These are phyloP conservation scores for Suillus occidentalis DNA, from an alignment of 768 basidiomycete genomes.

Conservation along the genomic window DNA sequence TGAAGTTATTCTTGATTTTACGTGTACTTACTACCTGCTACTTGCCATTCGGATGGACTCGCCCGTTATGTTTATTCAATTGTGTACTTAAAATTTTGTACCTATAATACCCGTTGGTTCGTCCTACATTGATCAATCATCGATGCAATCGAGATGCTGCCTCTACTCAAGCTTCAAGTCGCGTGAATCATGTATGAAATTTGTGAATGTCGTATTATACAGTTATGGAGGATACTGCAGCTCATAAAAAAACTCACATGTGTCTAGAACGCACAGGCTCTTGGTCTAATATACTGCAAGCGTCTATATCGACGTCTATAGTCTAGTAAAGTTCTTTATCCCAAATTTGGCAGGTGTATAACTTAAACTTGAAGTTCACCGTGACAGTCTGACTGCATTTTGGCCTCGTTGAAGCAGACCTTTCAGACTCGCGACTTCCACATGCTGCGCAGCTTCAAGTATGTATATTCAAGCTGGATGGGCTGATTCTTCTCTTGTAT, in stretches of 20 bases:
- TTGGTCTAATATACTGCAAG: too few species aligned
- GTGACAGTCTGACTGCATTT: too few species aligned
- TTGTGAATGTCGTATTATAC: neutral
- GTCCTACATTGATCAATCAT: neutral
- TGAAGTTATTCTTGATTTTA: neutral
- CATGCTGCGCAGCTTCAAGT: slow-evolving; percentile 5
- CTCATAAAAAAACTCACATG: too few species aligned
- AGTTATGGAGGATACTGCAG: too few species aligned
- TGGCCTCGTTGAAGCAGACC: slow-evolving; percentile 8
- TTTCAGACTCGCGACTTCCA: slow-evolving; percentile 7
- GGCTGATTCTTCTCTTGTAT: neutral
- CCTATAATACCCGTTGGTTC: neutral
- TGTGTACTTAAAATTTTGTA: neutral
- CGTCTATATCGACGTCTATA: too few species aligned
- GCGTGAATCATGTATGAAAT: neutral
- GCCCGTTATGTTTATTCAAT: neutral
- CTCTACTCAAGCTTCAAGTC: neutral
- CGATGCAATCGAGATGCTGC: neutral
- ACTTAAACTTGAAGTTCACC: too few species aligned
- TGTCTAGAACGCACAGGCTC: too few species aligned
- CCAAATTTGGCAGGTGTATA: slow-evolving; percentile 6
- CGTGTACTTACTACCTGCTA: neutral
- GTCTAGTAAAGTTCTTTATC: too few species aligned
- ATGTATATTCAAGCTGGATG: neutral
- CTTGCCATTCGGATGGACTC: neutral